Conservation (phyloP, 2,329 filamentous ascomycete genomes). For the Cyclaneusma minus region DNA sequence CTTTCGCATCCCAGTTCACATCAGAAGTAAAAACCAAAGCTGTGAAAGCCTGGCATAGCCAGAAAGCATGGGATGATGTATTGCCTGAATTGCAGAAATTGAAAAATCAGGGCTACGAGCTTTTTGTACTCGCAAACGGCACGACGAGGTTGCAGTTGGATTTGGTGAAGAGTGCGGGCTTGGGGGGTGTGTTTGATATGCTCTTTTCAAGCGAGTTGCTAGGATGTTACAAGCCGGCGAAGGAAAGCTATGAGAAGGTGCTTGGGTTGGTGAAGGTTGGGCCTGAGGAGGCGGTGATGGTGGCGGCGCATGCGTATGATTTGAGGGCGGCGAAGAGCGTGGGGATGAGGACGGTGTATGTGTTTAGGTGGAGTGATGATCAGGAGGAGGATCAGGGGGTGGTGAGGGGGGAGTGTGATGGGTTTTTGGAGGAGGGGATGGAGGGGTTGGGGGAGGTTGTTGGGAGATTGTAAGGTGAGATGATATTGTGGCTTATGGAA, state of each 20-base stretch:
- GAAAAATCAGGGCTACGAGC: constrained; percentile 21
- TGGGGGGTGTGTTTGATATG: constrained; percentile 34
- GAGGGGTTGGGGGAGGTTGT: too few species aligned
- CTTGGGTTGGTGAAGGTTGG: constrained; percentile 26
- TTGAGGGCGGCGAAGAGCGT: constrained; percentile 28
- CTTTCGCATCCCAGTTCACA: constrained; percentile 9
- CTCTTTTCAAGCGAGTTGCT: constrained; percentile 36
- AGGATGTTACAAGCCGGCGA: constrained; percentile 30
- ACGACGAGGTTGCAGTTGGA: constrained; percentile 38
- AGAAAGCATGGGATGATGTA: constrained; percentile 36
- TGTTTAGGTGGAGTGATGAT: constrained; percentile 38
- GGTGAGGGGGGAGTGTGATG: constrained; percentile 26
- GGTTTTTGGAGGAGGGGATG: too few species aligned
- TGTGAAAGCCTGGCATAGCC: constrained; percentile 29
- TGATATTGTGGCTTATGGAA: too few species aligned
- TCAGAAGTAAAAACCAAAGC: constrained; percentile 11
- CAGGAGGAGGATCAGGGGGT: constrained; percentile 26
- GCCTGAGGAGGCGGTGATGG: constrained; percentile 32
- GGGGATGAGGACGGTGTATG: constrained; percentile 35
- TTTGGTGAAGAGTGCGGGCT: constrained; percentile 27
- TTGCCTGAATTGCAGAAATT: constrained; percentile 23
- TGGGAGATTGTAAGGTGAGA: too few species aligned
- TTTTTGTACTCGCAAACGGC: constrained; percentile 37
- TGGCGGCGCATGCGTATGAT: constrained; percentile 40
- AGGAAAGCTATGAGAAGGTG: constrained; percentile 28